Conservation (phyloP, 805 yeast genomes). For the Candida parachauliodes region DNA sequence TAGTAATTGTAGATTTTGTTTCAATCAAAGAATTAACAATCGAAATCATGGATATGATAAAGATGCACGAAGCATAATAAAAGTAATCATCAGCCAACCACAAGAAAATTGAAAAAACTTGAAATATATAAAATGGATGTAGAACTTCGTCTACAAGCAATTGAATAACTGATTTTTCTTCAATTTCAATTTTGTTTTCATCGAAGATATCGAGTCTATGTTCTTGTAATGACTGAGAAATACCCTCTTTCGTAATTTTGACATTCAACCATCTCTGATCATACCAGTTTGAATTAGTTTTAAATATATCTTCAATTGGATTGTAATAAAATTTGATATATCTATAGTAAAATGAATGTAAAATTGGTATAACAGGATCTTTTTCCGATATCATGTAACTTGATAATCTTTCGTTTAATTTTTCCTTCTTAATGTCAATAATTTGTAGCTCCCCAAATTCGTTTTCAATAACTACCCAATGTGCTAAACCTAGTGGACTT, state of each 20-base stretch:
- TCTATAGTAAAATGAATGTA: constrained; percentile 75
- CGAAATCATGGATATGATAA: constrained; percentile 78
- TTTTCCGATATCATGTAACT: constrained; percentile 50
- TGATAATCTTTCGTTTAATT: constrained; percentile 72
- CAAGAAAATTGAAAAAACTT: constrained; percentile 82
- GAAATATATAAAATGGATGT: constrained; percentile 95
- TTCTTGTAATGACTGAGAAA: constrained; percentile 63
- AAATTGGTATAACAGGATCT: constrained; percentile 66
- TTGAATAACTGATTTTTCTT: constrained; percentile 62
- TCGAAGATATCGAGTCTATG: constrained; percentile 77
- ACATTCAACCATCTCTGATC: constrained; percentile 73
- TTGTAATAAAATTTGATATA: constrained; percentile 79
- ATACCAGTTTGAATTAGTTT: constrained; percentile 82
- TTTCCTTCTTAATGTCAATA: constrained; percentile 49
- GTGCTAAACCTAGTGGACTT: constrained; percentile 74
- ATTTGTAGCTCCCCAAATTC: constrained; percentile 83
- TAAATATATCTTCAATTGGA: constrained; percentile 83
- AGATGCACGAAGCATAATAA: constrained; percentile 91
- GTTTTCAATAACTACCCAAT: constrained; percentile 92
- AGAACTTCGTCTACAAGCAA: constrained; percentile 81
- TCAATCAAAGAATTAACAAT: constrained; percentile 81
- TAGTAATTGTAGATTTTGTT: constrained; percentile 68
- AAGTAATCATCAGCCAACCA: constrained; percentile 93
- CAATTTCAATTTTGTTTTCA: constrained; percentile 66
- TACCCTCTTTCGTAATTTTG: constrained; percentile 58